Percentiles rank a stretch among this genome's conserved stretches.
Evolutionary conservation across 257 asterid genomes (phyloP).

Genomic region (Scutellaria baicalensis): DNA sequence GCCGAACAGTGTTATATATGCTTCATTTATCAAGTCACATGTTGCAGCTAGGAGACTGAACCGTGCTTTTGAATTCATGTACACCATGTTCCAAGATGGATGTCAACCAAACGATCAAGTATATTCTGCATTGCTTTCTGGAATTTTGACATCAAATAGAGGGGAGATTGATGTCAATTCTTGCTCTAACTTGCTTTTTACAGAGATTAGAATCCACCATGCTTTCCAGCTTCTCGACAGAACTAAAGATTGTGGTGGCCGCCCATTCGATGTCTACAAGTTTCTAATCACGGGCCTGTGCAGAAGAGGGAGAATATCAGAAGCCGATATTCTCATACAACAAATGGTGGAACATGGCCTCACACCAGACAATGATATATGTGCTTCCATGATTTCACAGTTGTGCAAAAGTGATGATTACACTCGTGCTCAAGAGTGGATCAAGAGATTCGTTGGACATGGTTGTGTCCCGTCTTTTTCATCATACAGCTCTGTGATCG

Average conservation of each 20-base stretch:
- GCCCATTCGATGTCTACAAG: conserved; percentile 17
- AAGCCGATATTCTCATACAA: conserved; percentile 22
- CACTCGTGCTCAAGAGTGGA: conserved; percentile 19
- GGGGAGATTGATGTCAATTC: background rate
- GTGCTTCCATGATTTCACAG: conserved; percentile 15
- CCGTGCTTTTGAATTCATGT: conserved; percentile 18
- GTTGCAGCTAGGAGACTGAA: conserved; percentile 10
- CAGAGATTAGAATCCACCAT: conserved; percentile 17
- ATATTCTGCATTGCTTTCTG: conserved; percentile 22
- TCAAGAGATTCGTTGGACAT: conserved; percentile 8
- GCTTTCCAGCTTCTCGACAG: conserved; percentile 14
- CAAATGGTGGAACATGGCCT: conserved; percentile 28
- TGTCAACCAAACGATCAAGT: conserved; percentile 13
- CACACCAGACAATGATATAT: conserved; percentile 12
- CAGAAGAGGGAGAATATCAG: conserved; percentile 21
- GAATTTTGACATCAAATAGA: background rate
- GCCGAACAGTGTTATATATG: conserved; percentile 19
- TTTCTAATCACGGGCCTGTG: conserved; percentile 26
- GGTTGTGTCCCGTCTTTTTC: conserved; percentile 17
- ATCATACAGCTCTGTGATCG: conserved; percentile 16
- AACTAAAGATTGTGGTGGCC: conserved; percentile 14
- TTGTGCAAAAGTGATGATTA: conserved; percentile 14
- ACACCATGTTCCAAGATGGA: conserved; percentile 19
- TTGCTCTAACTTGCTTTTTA: conserved; percentile 7
- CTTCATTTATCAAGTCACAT: conserved; percentile 17